Evolutionary conservation across 1,284 basidiomycete species (phyloP), one percentile per base, ranked within the genome.

Genomic region (Leccinum subspadiceum): DNA sequence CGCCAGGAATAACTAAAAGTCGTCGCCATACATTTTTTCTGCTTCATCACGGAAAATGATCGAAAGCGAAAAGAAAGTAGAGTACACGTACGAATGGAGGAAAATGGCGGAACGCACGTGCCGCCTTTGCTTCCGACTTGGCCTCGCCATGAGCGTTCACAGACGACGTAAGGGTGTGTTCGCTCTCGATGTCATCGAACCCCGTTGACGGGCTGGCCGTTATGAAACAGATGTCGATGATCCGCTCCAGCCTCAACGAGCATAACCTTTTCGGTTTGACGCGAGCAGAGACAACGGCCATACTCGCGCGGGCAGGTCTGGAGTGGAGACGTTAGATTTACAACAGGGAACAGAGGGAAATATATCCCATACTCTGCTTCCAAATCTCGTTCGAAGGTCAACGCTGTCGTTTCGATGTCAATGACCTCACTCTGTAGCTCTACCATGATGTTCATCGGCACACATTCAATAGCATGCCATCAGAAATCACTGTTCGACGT

Each of bases 221-320:
- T 31, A 31, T 31, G 29, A 31, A 31, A 31, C 29, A 31, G 29
- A 31, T 31, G 29, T 31, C 29, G 29, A 31, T 31, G 29, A 31
- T 31, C 29, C 29, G 9, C 29, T 31, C 29, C 29, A 31, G 29
- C 29, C 29, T 31, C 29, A 4, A 31, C 29, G 29, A 31, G 29
- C 29, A 31, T 31, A n/a, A 4, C 9, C 39, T 41, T 41, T 41
- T 41, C 39, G n/a, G 8, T 41, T 8, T 41, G 39, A n/a, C 39
- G n/a, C 39, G 39, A 39, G 37, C 37, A 51, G 91, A 94, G 33
- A 79, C 79, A 46, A 96, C 89, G 5, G 96, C 96, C 70, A 92
- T 93, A 64, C 89, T 87, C 6, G 92, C 92, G 72, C 96, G 90
- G 60, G 81, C 78, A 61, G 93, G 77, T 62, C 92, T 94, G 66